Conservation (phyloP, 179 eudicot species). For the Carnegiea gigantea region DNA sequence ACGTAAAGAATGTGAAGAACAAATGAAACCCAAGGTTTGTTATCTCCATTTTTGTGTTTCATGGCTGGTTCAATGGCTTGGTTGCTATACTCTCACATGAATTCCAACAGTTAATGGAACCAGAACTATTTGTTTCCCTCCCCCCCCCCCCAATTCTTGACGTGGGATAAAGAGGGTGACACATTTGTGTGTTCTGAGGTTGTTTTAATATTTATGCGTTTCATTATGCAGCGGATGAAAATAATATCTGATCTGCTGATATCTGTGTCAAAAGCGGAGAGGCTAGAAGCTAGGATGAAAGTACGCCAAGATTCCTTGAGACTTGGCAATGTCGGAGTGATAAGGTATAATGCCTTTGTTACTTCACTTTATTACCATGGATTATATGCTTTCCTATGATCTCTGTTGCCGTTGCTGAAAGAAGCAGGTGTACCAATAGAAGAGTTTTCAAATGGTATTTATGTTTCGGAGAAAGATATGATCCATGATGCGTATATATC, state of each 20-base stretch:
- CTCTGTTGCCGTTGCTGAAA: not conserved
- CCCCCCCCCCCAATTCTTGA: not conserved
- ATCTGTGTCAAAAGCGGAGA: slow-evolving; percentile 96
- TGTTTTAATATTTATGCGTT: slow-evolving; percentile 4
- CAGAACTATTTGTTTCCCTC: not conserved
- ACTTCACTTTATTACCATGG: not conserved
- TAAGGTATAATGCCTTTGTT: slow-evolving; percentile 50
- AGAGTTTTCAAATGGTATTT: not conserved
- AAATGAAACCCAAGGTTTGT: slow-evolving; percentile 89
- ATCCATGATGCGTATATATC: not conserved
- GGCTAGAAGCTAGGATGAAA: slow-evolving; percentile 97
- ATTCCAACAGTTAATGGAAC: not conserved
- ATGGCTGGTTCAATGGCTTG: not conserved
- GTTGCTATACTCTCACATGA: not conserved
- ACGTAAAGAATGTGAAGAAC: slow-evolving; percentile 67
- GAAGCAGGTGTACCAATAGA: not conserved
- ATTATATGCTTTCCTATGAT: not conserved
- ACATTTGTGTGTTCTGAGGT: not conserved
- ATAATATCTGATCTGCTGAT: slow-evolving; percentile 62
- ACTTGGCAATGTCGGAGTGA: slow-evolving; percentile 95
- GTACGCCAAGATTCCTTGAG: slow-evolving; percentile 93
- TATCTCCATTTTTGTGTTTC: not conserved
- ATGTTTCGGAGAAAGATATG: not conserved
- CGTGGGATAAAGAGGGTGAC: slow-evolving; percentile 11
- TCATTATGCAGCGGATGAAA: slow-evolving; percentile 41